These are phyloP conservation scores for Xylariaceae sp. DNA, from an alignment of 2,329 filamentous ascomycete genomes.

Conservation along the genomic window DNA sequence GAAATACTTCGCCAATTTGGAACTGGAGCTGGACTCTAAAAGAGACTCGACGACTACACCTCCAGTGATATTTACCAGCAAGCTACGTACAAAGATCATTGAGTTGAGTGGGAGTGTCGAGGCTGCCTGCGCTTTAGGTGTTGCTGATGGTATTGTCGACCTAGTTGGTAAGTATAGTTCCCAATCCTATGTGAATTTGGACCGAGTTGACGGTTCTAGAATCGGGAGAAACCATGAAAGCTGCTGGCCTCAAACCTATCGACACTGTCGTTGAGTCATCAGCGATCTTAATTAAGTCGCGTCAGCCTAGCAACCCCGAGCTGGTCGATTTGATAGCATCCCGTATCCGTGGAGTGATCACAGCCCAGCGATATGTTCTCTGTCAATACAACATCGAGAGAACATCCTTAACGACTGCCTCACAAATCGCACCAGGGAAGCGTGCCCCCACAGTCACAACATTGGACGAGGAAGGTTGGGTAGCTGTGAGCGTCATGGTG, in stretches of 20 bases:
- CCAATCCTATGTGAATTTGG: neutral
- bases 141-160: conserved; percentile 96
- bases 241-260: conserved; percentile 88
- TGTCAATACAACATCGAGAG: conserved; percentile 95
- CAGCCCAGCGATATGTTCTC: conserved; percentile 87
- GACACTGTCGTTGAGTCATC: conserved; percentile 87
- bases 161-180: conserved; percentile 69
- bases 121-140: conserved; percentile 89
- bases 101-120: conserved; percentile 96
- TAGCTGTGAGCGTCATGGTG: conserved; percentile 92
- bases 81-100: conserved; percentile 81
- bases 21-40: conserved; percentile 47
- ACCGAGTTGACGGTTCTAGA: conserved; percentile 46
- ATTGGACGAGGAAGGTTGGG: conserved; percentile 85
- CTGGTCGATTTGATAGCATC: conserved; percentile 81
- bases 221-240: conserved; percentile 97
- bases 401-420: conserved; percentile 59
- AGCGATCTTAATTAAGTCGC: conserved; percentile 89
- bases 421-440: conserved; percentile 84
- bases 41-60: conserved; percentile 30
- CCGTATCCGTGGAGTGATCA: conserved; percentile 90
- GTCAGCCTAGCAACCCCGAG: conserved; percentile 71
- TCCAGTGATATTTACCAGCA: conserved; percentile 33
- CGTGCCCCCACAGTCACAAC: conserved; percentile 88
- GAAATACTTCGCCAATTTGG: conserved; percentile 78